These are phyloP conservation scores for Remersonia thermophila DNA, from an alignment of 2,329 filamentous ascomycete genomes.

Conservation along the genomic window DNA sequence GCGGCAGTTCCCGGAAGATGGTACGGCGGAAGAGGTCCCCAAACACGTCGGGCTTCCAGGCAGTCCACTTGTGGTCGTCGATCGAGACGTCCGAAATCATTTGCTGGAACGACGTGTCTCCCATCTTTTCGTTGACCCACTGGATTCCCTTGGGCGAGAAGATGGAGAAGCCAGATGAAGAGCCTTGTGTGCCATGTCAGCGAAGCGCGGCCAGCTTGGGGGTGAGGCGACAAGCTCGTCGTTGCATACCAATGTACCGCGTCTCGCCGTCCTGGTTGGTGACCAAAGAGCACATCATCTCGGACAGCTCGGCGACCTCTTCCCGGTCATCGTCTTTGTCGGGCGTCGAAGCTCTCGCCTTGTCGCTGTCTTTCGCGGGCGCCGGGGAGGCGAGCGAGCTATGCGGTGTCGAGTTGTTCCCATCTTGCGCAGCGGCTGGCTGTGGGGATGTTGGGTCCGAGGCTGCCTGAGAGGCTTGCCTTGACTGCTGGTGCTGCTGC, in stretches of 20 bases:
- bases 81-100: constrained; percentile 90
- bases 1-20: constrained; percentile 70
- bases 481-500: constrained; percentile 30
- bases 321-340: constrained; percentile 47
- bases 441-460: constrained; percentile 42
- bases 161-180: constrained; percentile 95
- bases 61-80: constrained; percentile 89
- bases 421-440: constrained; percentile 31
- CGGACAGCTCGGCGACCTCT: constrained; percentile 78
- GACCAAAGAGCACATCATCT: constrained; percentile 98
- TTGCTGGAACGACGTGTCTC: constrained; percentile 85
- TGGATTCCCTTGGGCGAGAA: constrained; percentile 97
- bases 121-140: constrained; percentile 96
- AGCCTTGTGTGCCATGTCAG: too few relatives aligned
- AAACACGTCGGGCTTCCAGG: constrained; percentile 98
- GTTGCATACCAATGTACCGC: constrained; percentile 66
- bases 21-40: constrained; percentile 78
- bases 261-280: constrained; percentile 93
- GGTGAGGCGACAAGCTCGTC: constrained; percentile 4
- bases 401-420: constrained; percentile 34
- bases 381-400: constrained; percentile 45
- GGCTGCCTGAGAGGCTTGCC: constrained; percentile 34
- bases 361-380: constrained; percentile 27
- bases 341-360: constrained; percentile 28
- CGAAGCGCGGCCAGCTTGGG: background rate